phyloP scores from a whole-genome alignment of 768 basidiomycete genomes.

The Suillus clintonianus region DNA sequence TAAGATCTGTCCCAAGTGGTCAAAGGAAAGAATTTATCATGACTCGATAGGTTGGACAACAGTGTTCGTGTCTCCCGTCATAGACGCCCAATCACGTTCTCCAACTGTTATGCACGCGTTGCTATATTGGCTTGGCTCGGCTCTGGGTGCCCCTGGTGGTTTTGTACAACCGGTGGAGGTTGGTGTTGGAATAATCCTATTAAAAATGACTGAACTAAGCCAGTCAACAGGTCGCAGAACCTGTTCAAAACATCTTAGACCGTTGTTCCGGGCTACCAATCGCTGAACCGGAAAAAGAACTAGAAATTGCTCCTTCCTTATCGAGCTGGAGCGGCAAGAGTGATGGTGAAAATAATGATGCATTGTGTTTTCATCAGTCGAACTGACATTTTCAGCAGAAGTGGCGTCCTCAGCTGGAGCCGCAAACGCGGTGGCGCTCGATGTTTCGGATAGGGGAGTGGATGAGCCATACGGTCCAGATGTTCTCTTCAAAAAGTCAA shows the following conservation, averaged over 20 bases:
- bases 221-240: conserved; percentile 29
- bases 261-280: not conserved
- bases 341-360: conserved; percentile 20
- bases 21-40: not conserved
- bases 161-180: conserved; percentile 28
- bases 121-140: conserved; percentile 59
- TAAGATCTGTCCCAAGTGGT: conserved; percentile 19
- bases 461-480: conserved; percentile 4
- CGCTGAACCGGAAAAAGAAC: not conserved
- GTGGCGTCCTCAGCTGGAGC: conserved; percentile 24
- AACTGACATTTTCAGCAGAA: conserved; percentile 12
- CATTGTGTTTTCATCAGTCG: not conserved
- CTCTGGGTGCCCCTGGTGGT: conserved; percentile 36
- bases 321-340: conserved; percentile 34
- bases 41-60: conserved; percentile 49
- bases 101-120: conserved; percentile 55
- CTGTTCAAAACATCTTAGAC: conserved; percentile 28
- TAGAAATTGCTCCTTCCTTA: conserved; percentile 19
- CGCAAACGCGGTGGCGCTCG: conserved; percentile 11
- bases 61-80: conserved; percentile 51
- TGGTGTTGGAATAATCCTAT: not conserved
- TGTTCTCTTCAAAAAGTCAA: conserved; percentile 23
- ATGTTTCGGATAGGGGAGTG: conserved; percentile 22
- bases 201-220: not conserved
- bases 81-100: conserved; percentile 38